Base-by-base conservation (phyloP, 2,329 filamentous ascomycete genomes). In the Nemania sp. region DNA sequence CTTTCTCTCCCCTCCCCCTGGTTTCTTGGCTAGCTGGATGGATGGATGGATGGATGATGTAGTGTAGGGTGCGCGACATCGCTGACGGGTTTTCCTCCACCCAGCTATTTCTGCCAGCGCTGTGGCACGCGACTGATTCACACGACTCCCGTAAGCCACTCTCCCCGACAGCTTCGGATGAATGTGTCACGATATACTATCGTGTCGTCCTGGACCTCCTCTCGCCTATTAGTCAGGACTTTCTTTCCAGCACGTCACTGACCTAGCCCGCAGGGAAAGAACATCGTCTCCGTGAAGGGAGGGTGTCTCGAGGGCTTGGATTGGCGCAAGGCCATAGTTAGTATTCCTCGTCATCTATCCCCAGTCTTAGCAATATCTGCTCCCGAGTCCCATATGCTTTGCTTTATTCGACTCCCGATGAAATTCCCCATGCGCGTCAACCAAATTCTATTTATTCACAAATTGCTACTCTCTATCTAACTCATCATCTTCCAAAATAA, bases 121-220 rank as follows among this genome's bases (percentile, higher is more conserved):
- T 91, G 89, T 70, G 88, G 89, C 11, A 87, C 86, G 3, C 78
- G 88, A 2, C 74, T 91, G 42, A 75, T 90, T 51, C 88, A 90
- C 74, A 80, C 80, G 4, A 84, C 81, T 11, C 81, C 83, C 2
- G 84, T 85, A 73, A 66, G 81, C 71, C 10, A 4, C 5, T 39
- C 35, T 39, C 25, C 3, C 25, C 25, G 7, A 7, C 25, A 29
- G 7, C 25, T 7, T 29, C 25, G 7, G 25, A 29, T 29, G 25
- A 29, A 29, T 7, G 3, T 7, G 4, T 29, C 25, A 29, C 25
- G 3, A 29, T 7, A 29, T 7, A 7, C 25, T 7, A 29, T 29
- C 3, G 25, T 29, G 7, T 7, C 25, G 25, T 29, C 25, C 25
- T 7, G 7, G 25, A 29, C 25, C 25, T 7, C 25, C 25, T 29